Conservation (phyloP, 495 filamentous ascomycete genomes). For the Astrothelium macrocarpum region DNA sequence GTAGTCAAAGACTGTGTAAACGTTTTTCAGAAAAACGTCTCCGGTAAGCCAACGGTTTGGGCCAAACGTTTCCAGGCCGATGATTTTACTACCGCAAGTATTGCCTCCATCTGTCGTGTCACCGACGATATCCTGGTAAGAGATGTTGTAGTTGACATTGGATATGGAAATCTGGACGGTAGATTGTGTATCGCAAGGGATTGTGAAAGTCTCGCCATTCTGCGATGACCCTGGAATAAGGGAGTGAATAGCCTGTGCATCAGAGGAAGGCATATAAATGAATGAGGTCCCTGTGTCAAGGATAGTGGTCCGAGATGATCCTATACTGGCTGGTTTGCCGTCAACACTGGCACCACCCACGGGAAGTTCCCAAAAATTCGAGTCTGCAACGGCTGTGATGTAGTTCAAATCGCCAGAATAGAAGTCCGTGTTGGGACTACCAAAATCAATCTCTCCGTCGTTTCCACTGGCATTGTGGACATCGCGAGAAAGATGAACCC, state of each 20-base stretch:
- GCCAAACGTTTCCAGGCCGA: slow-evolving; percentile 37
- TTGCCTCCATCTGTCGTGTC: slow-evolving; percentile 25
- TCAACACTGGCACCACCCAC: slow-evolving; percentile 53
- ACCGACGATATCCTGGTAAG: slow-evolving; percentile 61
- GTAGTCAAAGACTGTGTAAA: slow-evolving; percentile 77
- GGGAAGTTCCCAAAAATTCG: slow-evolving; percentile 55
- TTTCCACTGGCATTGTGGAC: slow-evolving; percentile 46
- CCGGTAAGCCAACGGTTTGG: slow-evolving; percentile 62
- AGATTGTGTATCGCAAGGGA: slow-evolving; percentile 60
- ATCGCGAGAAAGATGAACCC: slow-evolving; percentile 54
- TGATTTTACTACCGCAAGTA: slow-evolving; percentile 57
- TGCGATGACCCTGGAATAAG: slow-evolving; percentile 50
- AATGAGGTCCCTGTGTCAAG: slow-evolving; percentile 79
- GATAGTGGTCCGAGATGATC: slow-evolving; percentile 45
- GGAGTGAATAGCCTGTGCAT: slow-evolving; percentile 55
- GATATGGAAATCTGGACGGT: slow-evolving; percentile 46
- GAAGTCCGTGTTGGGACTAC: slow-evolving; percentile 52
- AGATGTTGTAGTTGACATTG: slow-evolving; percentile 51
- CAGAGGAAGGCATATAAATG: slow-evolving; percentile 53
- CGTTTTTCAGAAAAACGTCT: slow-evolving; percentile 80
- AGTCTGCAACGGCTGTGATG: slow-evolving; percentile 35
- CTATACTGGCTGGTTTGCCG: slow-evolving; percentile 43
- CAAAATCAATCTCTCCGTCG: slow-evolving; percentile 70
- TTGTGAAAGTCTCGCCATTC: slow-evolving; percentile 46
- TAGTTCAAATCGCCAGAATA: slow-evolving; percentile 60